Base-by-base conservation (phyloP, 2,329 filamentous ascomycete species). In the Beauveria scarabaeidicola region DNA sequence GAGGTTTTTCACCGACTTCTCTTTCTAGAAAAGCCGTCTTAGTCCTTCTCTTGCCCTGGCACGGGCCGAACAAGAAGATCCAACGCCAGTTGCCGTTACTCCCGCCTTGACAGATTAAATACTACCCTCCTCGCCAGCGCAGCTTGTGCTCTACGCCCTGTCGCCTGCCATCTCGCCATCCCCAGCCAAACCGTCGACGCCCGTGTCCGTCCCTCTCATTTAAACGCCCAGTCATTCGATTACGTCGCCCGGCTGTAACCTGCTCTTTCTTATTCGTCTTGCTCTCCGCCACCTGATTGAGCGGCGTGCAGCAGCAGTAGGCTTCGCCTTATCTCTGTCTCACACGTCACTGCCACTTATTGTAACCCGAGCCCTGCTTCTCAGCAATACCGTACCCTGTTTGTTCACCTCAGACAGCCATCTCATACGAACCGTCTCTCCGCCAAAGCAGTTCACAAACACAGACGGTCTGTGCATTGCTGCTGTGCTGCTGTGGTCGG, bases 321-420 rank as follows among this genome's bases (percentile, higher is more conserved):
- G 32, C 46, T 50, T 55, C 54, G 54, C 54, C 54, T 58, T 50
- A 58, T 58, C 54, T 58, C 36, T 58, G 54, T 58, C 54, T 58
- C 54, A 58, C 54, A 50, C 54, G 54, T 43, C 54, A 58, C 50
- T 23, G 43, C 44, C 43, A 43, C 23, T 48, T 17, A 27, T 21
- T 56, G 53, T 56, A 48, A 48, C 54, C 43, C 17, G n/a, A 50
- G 32, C 54, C 44, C 41, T 46, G 52, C 41, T 58, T 36, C 36
- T 10, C 23, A 43, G 32, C 46, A 48, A 21, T 40, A 27, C 32
- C 21, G 15, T 48, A 46, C 41, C 54, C 50, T 58, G 54, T 58
- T 58, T 58, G 46, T 43, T 43, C 54, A 57, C 15, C 23, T 38
- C 17, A 17, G 53, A 25, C 15, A 27, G 43, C 41, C 10, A 25